Base-by-base conservation (phyloP, 2,329 filamentous ascomycete species). In the Neodidymelliopsis sp. region DNA sequence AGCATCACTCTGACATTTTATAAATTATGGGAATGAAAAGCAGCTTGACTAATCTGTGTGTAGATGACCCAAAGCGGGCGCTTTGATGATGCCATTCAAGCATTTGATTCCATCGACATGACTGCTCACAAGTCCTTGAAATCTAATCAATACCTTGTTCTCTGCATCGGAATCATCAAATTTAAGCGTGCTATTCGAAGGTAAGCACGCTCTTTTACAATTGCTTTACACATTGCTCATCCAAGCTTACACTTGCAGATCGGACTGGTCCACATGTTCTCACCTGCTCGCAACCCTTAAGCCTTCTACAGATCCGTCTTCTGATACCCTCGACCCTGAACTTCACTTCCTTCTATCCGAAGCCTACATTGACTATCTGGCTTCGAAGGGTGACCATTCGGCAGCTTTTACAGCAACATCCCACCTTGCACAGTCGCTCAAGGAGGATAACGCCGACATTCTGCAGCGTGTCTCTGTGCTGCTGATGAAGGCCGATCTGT, bases 61-160 rank as follows among this genome's bases (percentile, higher is more conserved):
- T 48, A 79, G 73, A 76, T 88, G 5, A 81, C 84, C 7, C 82
- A 86, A 47, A 80, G 77, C 35, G 92, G 93, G 1, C 81, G 79
- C 23, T 95, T 91, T 64, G 82, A 86, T 16, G 81, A 88, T 38
- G 90, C 88, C 0, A 78, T 87, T 41, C 73, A 76, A 10, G 77
- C 79, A 19, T 75, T 93, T 34, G 81, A 86, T 42, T 75, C 76
- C 20, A 71, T 91, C 13, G 81, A 87, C 39, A 75, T 80, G 3
- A 82, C 87, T 49, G 76, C 81, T 4, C 78, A 89, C 28, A 85
- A 88, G 3, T 87, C 89, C 0, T 82, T 92, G 69, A 96, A 91
- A 70, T 81, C 88, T 13, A 86, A 87, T 56, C 90, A 95, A 59
- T 87, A 88, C 65, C 84, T 88, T 77, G 76, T 82, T 56, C 84